Percentiles rank a stretch among this genome's conserved stretches.
These are phyloP conservation scores for Saccharomyces jurei DNA, from an alignment of 805 yeast species.

Conservation along the genomic window DNA sequence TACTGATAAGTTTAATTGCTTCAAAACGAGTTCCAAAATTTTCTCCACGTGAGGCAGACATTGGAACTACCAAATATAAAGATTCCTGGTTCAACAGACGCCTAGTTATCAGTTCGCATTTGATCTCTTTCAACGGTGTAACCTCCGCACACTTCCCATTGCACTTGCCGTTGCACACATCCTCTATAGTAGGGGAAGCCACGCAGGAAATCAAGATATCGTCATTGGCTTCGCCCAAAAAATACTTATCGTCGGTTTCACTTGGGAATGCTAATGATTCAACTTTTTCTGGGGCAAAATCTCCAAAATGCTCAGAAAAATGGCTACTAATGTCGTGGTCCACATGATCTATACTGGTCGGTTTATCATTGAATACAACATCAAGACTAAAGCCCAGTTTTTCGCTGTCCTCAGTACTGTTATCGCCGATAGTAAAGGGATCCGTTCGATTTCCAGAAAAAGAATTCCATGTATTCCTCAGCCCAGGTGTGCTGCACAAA, in stretches of 20 bases:
- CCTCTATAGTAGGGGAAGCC: not conserved
- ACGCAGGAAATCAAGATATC: no score
- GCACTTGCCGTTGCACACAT: not conserved
- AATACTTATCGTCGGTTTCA: not conserved
- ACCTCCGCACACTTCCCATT: not conserved
- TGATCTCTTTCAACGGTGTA: slow-evolving; percentile 1
- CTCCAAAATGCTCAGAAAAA: not conserved
- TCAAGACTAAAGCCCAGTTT: not conserved
- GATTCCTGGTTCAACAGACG: slow-evolving; percentile 7
- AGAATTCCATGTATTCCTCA: not conserved
- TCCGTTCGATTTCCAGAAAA: not conserved
- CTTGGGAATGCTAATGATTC: not conserved
- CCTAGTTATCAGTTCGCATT: slow-evolving; percentile 9
- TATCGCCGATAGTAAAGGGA: not conserved
- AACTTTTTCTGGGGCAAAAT: not conserved
- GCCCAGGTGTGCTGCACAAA: not conserved
- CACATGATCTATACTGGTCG: not conserved
- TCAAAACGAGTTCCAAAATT: not conserved
- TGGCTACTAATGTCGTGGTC: not conserved
- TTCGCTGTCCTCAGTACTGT: not conserved
- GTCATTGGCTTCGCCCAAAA: not conserved
- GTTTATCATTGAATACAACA: not conserved
- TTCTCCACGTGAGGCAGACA: not conserved
- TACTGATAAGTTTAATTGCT: slow-evolving; percentile 1
- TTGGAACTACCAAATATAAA: slow-evolving; percentile 2